Evolutionary conservation across 2,329 filamentous ascomycete genomes (phyloP).

Genomic region (Colletotrichum sp.): DNA sequence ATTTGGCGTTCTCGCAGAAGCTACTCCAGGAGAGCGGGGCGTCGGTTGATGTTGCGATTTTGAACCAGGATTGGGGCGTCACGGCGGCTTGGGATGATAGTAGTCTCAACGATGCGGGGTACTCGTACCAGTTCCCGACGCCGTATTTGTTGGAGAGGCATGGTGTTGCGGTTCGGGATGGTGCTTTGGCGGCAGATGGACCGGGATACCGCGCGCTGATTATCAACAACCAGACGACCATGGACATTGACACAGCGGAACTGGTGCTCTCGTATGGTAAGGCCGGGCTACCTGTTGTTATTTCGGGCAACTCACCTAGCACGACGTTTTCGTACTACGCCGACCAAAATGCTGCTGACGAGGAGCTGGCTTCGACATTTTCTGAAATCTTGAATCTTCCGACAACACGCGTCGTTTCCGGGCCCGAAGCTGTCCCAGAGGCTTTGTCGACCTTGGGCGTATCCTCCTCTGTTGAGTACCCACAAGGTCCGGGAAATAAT

Average conservation of each 20-base stretch:
- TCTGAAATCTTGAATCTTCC: neutral
- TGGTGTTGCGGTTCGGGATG: rapidly evolving
- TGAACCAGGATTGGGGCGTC: neutral
- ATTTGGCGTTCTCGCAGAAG: neutral
- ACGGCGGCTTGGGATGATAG: neutral
- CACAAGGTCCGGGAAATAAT: neutral
- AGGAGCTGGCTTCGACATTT: neutral
- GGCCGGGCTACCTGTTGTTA: neutral
- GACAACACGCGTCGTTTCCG: neutral
- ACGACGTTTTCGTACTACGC: neutral
- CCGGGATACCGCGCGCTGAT: neutral
- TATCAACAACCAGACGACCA: neutral
- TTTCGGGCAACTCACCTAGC: neutral
- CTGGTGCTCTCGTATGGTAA: neutral
- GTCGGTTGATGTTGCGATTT: neutral
- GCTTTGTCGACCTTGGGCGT: neutral
- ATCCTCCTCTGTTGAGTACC: neutral
- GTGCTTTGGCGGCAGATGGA: neutral
- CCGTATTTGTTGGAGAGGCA: neutral
- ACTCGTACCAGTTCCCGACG: neutral
- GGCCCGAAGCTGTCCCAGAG: neutral
- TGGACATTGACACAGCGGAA: neutral
- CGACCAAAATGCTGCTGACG: neutral
- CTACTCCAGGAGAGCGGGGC: neutral
- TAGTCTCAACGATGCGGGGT: neutral